Percentiles rank a stretch among this genome's conserved stretches.
These are phyloP conservation scores for Apiotrichum siamense DNA, from an alignment of 1,284 basidiomycete species.

Conservation along the genomic window DNA sequence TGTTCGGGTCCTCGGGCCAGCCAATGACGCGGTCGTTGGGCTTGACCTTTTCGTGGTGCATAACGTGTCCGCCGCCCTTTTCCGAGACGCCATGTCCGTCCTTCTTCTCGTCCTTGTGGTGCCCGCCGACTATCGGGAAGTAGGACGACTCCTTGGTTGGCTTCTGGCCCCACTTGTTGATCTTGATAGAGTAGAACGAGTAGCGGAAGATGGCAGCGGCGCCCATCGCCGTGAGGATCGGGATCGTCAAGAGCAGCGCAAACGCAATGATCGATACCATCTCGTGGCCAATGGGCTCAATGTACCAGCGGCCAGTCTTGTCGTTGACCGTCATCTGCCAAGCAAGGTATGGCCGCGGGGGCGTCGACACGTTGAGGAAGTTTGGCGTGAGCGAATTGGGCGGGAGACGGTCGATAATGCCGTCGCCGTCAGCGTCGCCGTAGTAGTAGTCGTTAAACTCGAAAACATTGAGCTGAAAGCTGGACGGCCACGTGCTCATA, in stretches of 20 bases:
- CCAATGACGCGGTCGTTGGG: constrained; percentile 62
- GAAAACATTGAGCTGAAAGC: constrained; percentile 79
- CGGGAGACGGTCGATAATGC: constrained; percentile 77
- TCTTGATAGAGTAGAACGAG: constrained; percentile 89
- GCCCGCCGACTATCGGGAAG: constrained; percentile 54
- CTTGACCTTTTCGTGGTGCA: constrained; percentile 56
- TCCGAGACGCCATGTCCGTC: constrained; percentile 38
- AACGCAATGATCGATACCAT: constrained; percentile 75
- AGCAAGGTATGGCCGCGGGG: constrained; percentile 59
- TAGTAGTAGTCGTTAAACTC: constrained; percentile 84
- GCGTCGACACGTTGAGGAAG: constrained; percentile 73
- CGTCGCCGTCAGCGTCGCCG: constrained; percentile 78
- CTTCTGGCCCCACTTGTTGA: constrained; percentile 83
- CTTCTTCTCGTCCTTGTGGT: constrained; percentile 27
- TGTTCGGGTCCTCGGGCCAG: constrained; percentile 85
- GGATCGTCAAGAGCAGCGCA: constrained; percentile 70
- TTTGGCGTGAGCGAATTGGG: constrained; percentile 75
- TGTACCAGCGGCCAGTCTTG: constrained; percentile 63
- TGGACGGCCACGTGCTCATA: constrained; percentile 80
- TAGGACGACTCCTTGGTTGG: constrained; percentile 49
- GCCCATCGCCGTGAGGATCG: constrained; percentile 71
- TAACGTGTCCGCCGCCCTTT: constrained; percentile 22
- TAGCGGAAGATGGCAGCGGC: constrained; percentile 84
- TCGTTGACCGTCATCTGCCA: constrained; percentile 80
- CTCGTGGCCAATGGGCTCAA: constrained; percentile 73